Base-by-base conservation (phyloP, 2,329 filamentous ascomycete genomes). In the Elsinoe arachidis region DNA sequence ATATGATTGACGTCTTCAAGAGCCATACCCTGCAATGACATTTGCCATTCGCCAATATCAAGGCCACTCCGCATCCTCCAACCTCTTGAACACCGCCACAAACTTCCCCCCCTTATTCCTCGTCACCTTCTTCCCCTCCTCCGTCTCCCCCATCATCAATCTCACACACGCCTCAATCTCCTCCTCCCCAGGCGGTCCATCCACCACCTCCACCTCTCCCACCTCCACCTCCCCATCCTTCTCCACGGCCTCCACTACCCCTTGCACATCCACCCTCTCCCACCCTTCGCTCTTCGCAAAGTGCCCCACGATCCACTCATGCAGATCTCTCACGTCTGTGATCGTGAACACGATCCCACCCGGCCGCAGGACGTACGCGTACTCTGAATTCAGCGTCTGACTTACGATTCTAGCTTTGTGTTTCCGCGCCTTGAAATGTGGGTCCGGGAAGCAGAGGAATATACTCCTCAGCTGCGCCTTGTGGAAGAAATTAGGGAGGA, bases 391-490 rank as follows among this genome's bases (percentile, higher is more conserved):
- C 55, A 99, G 76, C 12, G 90, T 90, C 43, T 87, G 81, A 19
- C 88, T 93, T 2, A 99, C 89, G 65, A 99, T 99, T 38, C 93
- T 80, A 38, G 91, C 91, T 74, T 99, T 99, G 77, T 97, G 93
- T 73, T 99, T 99, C 61, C 92, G 82, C 11, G 89, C 84, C 74
- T 99, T 99, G 78, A 99, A 99, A 73, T 99, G 93, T 59, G 93
- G 93, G 68, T 99, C 93, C 0, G 93, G 93, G 69, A 99, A 99
- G 76, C 93, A 99, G 66, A 99, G 88, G 72, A 99, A 99, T 68
- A 97, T 88, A 69, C 95, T 95, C 61, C 80, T 82, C 12, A 99
- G 82, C 69, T 96, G 91, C 12, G 75, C 78, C 66, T 85, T 87
- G 56, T 74, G 76, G 78, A 99, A 97, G 78, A 96, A 96, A 69